A percentile compares a stretch with the other conserved stretches of the same genome.
phyloP scores from a whole-genome alignment of 1,284 basidiomycete genomes.

The Apiotrichum laibachii region DNA sequence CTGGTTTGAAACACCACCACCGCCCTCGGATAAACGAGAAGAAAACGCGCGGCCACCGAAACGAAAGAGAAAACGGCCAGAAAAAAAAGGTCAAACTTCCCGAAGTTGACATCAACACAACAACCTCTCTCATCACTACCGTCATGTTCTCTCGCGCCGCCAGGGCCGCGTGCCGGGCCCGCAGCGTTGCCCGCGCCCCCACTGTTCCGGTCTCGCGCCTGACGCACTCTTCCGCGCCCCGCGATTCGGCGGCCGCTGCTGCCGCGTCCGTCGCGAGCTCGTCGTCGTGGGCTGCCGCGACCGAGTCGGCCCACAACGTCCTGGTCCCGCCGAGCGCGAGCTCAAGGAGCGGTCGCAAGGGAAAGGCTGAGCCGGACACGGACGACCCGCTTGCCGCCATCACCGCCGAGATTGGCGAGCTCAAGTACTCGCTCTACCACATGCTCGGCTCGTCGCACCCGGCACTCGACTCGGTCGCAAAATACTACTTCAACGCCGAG shows the following conservation, averaged over 20 bases:
- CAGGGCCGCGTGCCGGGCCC: slow-evolving; percentile 5
- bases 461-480: slow-evolving; percentile 78
- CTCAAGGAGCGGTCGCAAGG: not conserved
- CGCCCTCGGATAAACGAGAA: no score
- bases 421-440: slow-evolving; percentile 71
- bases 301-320: slow-evolving; percentile 44
- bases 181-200: not conserved
- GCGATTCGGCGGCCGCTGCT: slow-evolving; percentile 11
- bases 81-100: no score
- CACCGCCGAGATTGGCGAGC: slow-evolving; percentile 67
- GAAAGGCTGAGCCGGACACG: not conserved
- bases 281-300: slow-evolving; percentile 47
- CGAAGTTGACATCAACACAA: not conserved
- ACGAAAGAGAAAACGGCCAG: no score
- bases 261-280: not conserved
- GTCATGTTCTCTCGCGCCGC: slow-evolving; percentile 22
- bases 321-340: slow-evolving; percentile 25
- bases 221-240: slow-evolving; percentile 18
- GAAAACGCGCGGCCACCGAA: no score
- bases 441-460: slow-evolving; percentile 88
- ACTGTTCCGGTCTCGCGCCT: not conserved
- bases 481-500: slow-evolving; percentile 85
- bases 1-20: no score
- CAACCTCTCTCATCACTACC: not conserved
- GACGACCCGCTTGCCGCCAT: slow-evolving; percentile 53